phyloP scores from a whole-genome alignment of 192 early-diverging fungal genomes.

The Rhizophagus prolifer region DNA sequence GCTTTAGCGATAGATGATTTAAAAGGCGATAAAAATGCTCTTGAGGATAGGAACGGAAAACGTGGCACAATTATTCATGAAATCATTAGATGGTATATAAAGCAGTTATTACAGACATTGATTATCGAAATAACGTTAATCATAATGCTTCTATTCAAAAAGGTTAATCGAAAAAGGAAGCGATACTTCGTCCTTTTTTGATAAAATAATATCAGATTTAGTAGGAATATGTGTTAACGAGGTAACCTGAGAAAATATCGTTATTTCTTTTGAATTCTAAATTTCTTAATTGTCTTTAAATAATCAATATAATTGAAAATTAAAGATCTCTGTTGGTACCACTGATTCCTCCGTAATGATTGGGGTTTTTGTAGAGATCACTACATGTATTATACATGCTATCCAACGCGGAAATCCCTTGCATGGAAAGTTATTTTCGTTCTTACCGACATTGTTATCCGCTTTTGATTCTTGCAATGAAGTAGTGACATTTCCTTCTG shows the following conservation, averaged over 20 bases:
- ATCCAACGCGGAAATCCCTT: conserved; percentile 32
- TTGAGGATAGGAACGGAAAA: background rate
- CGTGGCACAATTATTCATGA: conserved; percentile 1
- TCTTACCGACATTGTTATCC: conserved; percentile 35
- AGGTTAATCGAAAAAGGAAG: conserved; percentile 24
- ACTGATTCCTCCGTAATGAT: background rate
- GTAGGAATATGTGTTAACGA: conserved; percentile 15
- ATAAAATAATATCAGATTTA: conserved; percentile 18
- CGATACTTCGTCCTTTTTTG: conserved; percentile 11
- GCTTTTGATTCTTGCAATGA: conserved; percentile 27
- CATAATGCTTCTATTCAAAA: background rate
- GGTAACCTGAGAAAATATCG: background rate
- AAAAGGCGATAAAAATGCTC: background rate
- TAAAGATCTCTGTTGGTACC: background rate
- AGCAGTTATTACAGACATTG: background rate
- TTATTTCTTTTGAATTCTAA: background rate
- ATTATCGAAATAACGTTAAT: background rate
- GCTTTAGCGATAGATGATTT: background rate
- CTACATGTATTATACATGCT: conserved; percentile 32
- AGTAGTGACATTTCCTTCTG: conserved; percentile 8
- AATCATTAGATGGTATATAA: conserved; percentile 5
- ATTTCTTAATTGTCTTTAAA: background rate
- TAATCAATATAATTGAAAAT: background rate
- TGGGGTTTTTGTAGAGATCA: conserved; percentile 32
- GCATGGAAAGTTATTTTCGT: conserved; percentile 36